Evolutionary conservation across 257 asterid species (phyloP), one percentile per base, ranked within the genome.

Genomic region (Gynochthodes officinalis): DNA sequence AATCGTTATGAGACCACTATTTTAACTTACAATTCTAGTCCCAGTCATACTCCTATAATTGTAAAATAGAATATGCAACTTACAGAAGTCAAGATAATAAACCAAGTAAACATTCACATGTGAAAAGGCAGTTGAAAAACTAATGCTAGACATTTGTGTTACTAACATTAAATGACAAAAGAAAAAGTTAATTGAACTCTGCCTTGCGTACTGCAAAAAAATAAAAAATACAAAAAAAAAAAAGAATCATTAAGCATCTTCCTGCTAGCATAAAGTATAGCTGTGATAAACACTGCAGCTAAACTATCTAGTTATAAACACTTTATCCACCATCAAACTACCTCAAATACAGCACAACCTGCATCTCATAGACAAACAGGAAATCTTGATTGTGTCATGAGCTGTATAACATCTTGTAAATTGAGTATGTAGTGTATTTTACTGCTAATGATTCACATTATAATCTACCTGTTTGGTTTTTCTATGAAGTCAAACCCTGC

Each of bases 401-500:
- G 30, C 37, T 46, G 28, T 46, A 30, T 21, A 48, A 16, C 21
- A 28, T 25, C 5, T 49, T 10, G n/a, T 8, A 48, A 68, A 21
- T 13, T n/a, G 14, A 68, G 27, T 32, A 28, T 46, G 33, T 48
- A 50, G 30, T 18, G 13, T n/a, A 33, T 39, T 11, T 7, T 7
- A 63, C 73, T 50, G 35, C 63, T 39, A 69, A 3, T 6, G 28
- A 1, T 7, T 65, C 32, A 39, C 30, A 48, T 42, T 27, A 30
- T 46, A 37, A 30, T 66, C 65, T 63, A 94, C 99, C 96, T 89
- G 86, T 84, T 87, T 64, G 99, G 99, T 81, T 88, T 85, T 58
- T 94, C 97, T 65, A 91, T 91, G 90, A 94, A 94, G 83, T 94
- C 91, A 73, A 94, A 95, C 64, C 93, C 96, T 40, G 87, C 72